These are phyloP conservation scores for Aspergillus floridensis DNA, from an alignment of 2,329 filamentous ascomycete genomes.

Conservation along the genomic window DNA sequence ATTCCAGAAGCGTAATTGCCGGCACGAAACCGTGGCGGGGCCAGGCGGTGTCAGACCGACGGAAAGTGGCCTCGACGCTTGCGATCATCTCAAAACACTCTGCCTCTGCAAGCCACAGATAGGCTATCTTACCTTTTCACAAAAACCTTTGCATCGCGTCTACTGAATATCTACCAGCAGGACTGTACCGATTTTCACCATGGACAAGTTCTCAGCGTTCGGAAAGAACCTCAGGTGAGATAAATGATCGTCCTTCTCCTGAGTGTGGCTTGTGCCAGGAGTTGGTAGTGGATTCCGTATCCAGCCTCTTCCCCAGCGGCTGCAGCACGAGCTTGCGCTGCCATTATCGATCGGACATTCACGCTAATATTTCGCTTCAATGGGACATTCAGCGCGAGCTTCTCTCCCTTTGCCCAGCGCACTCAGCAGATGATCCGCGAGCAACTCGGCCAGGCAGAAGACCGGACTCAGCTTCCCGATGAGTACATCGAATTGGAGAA, in stretches of 20 bases:
- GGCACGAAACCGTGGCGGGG: constrained; percentile 10
- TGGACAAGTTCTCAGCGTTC: constrained; percentile 69
- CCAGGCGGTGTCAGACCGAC: constrained; percentile 10
- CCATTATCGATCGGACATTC: constrained; percentile 28
- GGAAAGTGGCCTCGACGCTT: constrained; percentile 12
- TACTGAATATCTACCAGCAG: background rate
- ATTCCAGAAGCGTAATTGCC: constrained; percentile 1
- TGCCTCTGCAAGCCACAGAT: constrained; percentile 1
- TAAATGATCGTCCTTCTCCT: constrained; percentile 7
- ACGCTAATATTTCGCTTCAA: constrained; percentile 37
- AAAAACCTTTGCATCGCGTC: background rate
- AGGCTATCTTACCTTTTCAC: background rate
- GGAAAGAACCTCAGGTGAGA: constrained; percentile 68
- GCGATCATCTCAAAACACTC: background rate
- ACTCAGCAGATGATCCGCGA: constrained; percentile 98
- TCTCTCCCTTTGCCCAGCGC: constrained; percentile 88
- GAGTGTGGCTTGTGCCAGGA: background rate
- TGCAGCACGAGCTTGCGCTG: background rate
- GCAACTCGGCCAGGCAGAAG: constrained; percentile 89
- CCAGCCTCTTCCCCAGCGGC: background rate
- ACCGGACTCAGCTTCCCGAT: constrained; percentile 95
- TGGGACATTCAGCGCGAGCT: constrained; percentile 65
- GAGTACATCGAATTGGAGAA: constrained; percentile 99
- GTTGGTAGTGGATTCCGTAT: background rate
- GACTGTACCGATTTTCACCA: constrained; percentile 32